phyloP scores from a whole-genome alignment of 2,329 filamentous ascomycete genomes.

The Sporothrix schenckii region DNA sequence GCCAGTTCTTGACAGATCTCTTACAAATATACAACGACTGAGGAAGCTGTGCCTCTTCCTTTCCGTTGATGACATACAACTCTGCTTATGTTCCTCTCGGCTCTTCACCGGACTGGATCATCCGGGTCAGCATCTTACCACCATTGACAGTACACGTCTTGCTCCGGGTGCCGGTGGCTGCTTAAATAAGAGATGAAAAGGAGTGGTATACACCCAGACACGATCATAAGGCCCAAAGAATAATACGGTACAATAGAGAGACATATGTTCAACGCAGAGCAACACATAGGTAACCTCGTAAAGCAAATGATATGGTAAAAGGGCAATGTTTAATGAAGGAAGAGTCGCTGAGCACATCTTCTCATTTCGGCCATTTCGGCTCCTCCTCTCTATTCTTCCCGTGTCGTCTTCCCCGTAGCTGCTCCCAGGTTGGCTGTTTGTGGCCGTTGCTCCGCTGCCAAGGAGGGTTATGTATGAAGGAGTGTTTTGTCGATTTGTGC shows the following conservation, averaged over 20 bases:
- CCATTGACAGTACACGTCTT: neutral
- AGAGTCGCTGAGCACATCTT: neutral
- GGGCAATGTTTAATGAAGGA: neutral
- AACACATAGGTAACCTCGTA: neutral
- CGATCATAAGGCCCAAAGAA: neutral
- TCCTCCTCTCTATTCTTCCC: neutral
- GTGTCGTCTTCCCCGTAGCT: neutral
- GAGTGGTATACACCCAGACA: too few relatives aligned
- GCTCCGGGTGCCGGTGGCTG: neutral
- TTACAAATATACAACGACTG: neutral
- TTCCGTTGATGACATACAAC: neutral
- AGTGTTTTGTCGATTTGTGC: neutral
- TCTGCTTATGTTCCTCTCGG: neutral
- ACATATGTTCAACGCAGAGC: constrained; percentile 8
- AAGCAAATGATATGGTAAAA: neutral
- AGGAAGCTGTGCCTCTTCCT: constrained; percentile 4
- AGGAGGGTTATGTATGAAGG: constrained; percentile 23
- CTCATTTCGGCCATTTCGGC: neutral
- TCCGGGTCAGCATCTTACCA: constrained; percentile 2
- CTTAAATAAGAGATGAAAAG: neutral
- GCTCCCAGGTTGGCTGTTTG: constrained; percentile 2
- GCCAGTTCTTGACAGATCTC: neutral
- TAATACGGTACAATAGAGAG: constrained; percentile 7
- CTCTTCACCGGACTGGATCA: constrained; percentile 11
- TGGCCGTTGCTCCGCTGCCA: constrained; percentile 22